phyloP scores from a whole-genome alignment of 202 grass and related monocot genomes.

The Dendrocalamus latiflorus region DNA sequence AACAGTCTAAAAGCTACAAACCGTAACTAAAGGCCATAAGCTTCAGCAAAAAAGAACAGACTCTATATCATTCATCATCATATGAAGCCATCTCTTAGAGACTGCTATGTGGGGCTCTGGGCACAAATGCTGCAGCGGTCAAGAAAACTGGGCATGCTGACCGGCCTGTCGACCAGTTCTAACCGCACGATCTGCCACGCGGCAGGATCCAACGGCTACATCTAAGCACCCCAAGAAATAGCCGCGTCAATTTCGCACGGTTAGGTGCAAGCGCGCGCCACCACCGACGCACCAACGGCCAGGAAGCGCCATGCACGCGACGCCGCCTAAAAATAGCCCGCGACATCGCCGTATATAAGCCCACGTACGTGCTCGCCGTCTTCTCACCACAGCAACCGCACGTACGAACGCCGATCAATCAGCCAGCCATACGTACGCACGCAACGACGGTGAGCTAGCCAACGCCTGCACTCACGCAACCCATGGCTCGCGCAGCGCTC shows the following conservation, averaged over 20 bases:
- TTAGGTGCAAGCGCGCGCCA: conserved; percentile 5
- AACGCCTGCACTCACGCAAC: background rate
- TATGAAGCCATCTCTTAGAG: background rate
- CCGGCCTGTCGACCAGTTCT: background rate
- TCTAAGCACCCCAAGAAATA: background rate
- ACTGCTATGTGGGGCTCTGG: background rate
- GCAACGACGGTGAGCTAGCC: background rate
- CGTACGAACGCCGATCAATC: background rate
- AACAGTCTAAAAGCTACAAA: too few species aligned
- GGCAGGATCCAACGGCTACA: background rate
- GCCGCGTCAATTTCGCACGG: background rate
- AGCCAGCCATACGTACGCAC: background rate
- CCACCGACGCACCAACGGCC: background rate
- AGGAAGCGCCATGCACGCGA: background rate
- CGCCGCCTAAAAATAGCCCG: background rate
- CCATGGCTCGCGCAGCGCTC: conserved; percentile 25
- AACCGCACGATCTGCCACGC: background rate
- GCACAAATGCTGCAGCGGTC: background rate
- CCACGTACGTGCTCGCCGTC: background rate
- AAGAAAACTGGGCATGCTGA: background rate
- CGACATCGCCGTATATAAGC: background rate
- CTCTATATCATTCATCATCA: too few species aligned
- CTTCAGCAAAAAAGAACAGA: too few species aligned
- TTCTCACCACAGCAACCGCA: background rate
- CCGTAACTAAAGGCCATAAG: too few species aligned